A percentile compares a stretch with the other conserved stretches of the same genome.
Evolutionary conservation across 257 asterid species (phyloP).

Genomic region (Osmanthus fragrans): DNA sequence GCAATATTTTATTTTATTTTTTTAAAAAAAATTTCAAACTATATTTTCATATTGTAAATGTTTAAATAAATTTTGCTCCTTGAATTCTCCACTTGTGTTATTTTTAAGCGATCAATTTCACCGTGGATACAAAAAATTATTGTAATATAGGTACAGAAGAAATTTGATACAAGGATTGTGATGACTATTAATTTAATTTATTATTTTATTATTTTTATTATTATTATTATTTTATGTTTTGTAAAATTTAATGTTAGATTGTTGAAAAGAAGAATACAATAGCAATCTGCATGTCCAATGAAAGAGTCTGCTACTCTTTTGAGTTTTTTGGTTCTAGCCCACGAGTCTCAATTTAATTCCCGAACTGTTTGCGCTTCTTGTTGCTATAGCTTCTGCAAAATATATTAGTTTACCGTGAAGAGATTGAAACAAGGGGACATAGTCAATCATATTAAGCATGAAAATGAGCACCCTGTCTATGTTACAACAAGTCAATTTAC

Average conservation of each 20-base stretch:
- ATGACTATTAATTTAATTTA: constrained; percentile 1
- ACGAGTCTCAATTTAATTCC: background rate
- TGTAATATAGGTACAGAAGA: background rate
- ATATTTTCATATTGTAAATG: background rate
- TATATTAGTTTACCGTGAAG: background rate
- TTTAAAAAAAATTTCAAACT: too few relatives aligned
- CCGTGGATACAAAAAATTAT: background rate
- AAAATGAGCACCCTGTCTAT: constrained; percentile 14
- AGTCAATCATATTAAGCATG: background rate
- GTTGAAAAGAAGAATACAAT: too few relatives aligned
- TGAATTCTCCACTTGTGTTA: background rate
- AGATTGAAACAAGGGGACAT: background rate
- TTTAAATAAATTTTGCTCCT: background rate
- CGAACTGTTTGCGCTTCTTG: background rate
- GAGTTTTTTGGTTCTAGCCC: background rate
- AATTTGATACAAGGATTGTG: background rate
- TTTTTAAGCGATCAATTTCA: background rate
- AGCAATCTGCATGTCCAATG: background rate
- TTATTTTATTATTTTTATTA: too few relatives aligned
- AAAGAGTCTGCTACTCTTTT: background rate
- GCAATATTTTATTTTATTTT: background rate
- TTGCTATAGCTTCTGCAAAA: background rate
- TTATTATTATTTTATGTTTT: too few relatives aligned
- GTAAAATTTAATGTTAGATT: too few relatives aligned
- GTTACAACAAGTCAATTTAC: constrained; percentile 5